Base-by-base conservation (phyloP, 371 early-diverging fungal genomes). In the Mortierella sp. region DNA sequence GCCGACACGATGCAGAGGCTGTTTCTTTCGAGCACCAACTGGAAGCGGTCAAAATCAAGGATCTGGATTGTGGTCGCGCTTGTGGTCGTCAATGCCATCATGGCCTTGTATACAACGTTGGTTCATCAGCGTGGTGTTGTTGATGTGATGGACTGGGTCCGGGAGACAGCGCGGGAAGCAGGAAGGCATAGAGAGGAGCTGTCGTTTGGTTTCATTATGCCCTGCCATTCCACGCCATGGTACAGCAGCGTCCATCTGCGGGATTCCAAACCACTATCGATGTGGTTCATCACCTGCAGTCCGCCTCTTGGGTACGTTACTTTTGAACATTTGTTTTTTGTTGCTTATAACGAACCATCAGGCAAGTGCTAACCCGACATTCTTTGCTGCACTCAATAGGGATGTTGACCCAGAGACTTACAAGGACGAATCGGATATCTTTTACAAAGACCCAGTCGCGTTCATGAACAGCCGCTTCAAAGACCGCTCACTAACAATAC, bases 151-250 rank as follows among this genome's bases (percentile, higher is more conserved):
- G 69, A 86, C 0, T 96, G 93, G 89, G 70, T 98, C 34, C 89
- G 95, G 59, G 71, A 87, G 0, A 64, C 64, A 8, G 31, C 64
- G 3, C 31, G 64, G 8, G 89, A 93, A 71, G 85, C 88, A 0
- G 64, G 74, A 3, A 13, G 31, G 4, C 57, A 43, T 0, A 88
- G 80, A 24, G 71, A 72, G 10, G 88, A 91, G 0, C 74, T 70
- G 10, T 87, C 89, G 31, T 88, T 95, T 1, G 90, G 94, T 0
- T 95, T 97, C 74, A 78, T 98, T 51, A 98, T 97, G 97, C 98
- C 99, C 1, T 98, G 99, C 76, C 98, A 98, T 86, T 98, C 98
- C 3, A 97, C 98, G 0, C 99, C 98, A 6, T 97, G 92, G 90
- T 93, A 95, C 69, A 93, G 95, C 43, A 88, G 94, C 72, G 37